A percentile compares a stretch with the other conserved stretches of the same genome.
These are phyloP conservation scores for Hordeum marinum DNA, from an alignment of 176 grass and related monocot genomes.

Conservation along the genomic window DNA sequence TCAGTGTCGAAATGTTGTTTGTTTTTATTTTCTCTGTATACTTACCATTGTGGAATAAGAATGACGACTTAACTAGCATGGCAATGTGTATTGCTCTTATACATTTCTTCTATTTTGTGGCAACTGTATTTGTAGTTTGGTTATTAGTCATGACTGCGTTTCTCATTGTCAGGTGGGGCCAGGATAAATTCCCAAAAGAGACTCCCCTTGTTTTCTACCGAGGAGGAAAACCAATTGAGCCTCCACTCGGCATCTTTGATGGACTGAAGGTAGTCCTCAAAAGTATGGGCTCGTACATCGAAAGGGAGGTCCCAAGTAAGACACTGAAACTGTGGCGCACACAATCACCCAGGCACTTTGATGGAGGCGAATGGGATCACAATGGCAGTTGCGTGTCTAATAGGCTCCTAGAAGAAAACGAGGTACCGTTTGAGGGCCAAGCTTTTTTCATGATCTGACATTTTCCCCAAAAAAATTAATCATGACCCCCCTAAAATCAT, in stretches of 20 bases:
- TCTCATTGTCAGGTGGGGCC: slow-evolving; percentile 62
- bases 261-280: slow-evolving; percentile 68
- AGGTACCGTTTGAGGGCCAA: slow-evolving; percentile 35
- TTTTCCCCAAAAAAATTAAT: not conserved
- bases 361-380: slow-evolving; percentile 87
- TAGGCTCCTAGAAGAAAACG: slow-evolving; percentile 53
- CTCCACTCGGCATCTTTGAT: slow-evolving; percentile 53
- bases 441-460: not conserved
- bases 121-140: not conserved
- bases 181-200: slow-evolving; percentile 83
- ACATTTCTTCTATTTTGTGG: not conserved
- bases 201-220: slow-evolving; percentile 84
- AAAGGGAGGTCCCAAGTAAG: slow-evolving; percentile 68
- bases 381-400: slow-evolving; percentile 80
- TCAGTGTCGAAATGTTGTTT: not conserved
- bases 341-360: slow-evolving; percentile 87
- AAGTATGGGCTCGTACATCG: slow-evolving; percentile 76
- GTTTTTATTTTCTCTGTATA: not conserved
- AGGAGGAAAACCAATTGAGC: slow-evolving; percentile 68
- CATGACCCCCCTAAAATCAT: not conserved
- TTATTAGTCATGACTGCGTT: not conserved
- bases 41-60: not conserved
- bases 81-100: not conserved
- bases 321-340: slow-evolving; percentile 79
- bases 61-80: not conserved